A percentile compares a stretch with the other conserved stretches of the same genome.
Evolutionary conservation across 352 stramenopile genomes (phyloP).

Genomic region (Globisporangium cystogenes): DNA sequence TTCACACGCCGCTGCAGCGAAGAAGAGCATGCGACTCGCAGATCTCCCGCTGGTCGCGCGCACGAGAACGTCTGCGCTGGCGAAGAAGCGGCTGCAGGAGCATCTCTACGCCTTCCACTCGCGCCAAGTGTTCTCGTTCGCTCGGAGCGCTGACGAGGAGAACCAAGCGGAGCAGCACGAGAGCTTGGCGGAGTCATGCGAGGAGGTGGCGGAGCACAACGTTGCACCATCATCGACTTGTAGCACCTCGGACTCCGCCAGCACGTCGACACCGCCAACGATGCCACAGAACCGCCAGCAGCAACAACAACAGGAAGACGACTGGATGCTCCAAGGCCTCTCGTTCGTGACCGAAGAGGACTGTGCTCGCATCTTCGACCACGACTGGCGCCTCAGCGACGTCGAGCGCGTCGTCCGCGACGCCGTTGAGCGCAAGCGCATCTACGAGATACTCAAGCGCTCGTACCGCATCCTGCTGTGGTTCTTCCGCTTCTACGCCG

Average conservation of each 20-base stretch:
- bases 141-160: constrained; percentile 9
- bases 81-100: constrained; percentile 32
- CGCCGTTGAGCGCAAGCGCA: constrained; percentile 59
- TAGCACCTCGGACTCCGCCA: constrained; percentile 1
- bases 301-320: no score
- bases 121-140: constrained; percentile 48
- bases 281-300: background rate
- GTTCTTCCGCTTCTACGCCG: constrained; percentile 60
- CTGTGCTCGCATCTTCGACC: constrained; percentile 46
- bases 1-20: background rate
- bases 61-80: constrained; percentile 4
- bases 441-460: constrained; percentile 29
- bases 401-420: constrained; percentile 54
- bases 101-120: constrained; percentile 65
- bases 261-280: background rate
- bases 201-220: background rate
- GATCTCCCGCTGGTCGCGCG: background rate
- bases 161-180: background rate
- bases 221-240: background rate
- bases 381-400: constrained; percentile 43
- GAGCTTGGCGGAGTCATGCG: background rate
- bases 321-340: constrained; percentile 28
- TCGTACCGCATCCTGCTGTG: constrained; percentile 55
- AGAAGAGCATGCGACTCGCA: background rate
- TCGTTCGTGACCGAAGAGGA: constrained; percentile 16